Evolutionary conservation across 331 rosid genomes (phyloP).

Genomic region (Pyrus hybrid): DNA sequence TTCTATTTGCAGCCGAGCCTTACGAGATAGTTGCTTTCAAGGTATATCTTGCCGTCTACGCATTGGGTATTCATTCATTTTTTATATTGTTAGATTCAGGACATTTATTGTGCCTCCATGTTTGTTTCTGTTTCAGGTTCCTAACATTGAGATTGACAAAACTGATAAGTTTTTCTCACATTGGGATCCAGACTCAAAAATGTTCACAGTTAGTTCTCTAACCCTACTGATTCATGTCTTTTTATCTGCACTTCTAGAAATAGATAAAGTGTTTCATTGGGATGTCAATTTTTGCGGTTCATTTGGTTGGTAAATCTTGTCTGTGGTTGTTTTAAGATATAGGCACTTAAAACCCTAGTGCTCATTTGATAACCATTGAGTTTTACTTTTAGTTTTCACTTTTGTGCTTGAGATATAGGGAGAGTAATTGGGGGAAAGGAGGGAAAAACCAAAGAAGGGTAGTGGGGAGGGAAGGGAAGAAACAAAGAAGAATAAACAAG

Average conservation of each 20-base stretch:
- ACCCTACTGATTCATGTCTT: background rate
- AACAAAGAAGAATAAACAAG: too few relatives aligned
- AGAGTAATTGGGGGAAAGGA: too few relatives aligned
- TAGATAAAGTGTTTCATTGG: background rate
- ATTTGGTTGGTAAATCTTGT: background rate
- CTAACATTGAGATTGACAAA: conserved; percentile 93
- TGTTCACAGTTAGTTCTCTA: conserved; percentile 72
- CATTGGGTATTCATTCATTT: background rate
- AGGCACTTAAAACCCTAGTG: background rate
- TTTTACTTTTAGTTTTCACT: too few relatives aligned
- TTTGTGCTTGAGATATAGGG: too few relatives aligned
- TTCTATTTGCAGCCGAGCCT: conserved; percentile 88
- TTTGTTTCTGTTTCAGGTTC: conserved; percentile 54
- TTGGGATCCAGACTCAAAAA: conserved; percentile 98
- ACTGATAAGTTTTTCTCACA: conserved; percentile 94
- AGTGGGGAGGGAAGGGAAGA: too few relatives aligned
- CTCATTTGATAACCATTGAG: too few relatives aligned
- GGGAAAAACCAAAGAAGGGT: too few relatives aligned
- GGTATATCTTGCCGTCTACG: conserved; percentile 30
- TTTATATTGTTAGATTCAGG: background rate
- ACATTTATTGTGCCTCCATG: conserved; percentile 4
- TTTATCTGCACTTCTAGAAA: background rate
- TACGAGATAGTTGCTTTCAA: conserved; percentile 88
- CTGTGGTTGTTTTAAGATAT: background rate
- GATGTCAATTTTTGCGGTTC: background rate